A percentile compares a stretch with the other conserved stretches of the same genome.
Evolutionary conservation across 768 basidiomycete species (phyloP).

Genomic region (Trametes cinnabarina): DNA sequence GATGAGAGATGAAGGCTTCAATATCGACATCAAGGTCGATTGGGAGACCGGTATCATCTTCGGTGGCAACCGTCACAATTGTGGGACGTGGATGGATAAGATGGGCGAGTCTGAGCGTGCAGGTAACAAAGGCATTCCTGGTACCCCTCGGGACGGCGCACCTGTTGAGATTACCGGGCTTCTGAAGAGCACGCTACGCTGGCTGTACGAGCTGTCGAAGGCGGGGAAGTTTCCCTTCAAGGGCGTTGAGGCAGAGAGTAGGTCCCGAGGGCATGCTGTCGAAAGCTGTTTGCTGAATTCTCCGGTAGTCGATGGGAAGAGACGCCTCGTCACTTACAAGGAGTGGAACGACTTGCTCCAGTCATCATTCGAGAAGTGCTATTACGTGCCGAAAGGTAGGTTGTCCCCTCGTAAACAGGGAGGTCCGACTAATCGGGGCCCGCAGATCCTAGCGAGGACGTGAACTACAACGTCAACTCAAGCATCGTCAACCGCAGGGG

Average conservation of each 20-base stretch:
- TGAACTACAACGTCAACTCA: constrained; percentile 65
- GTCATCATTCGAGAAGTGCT: constrained; percentile 82
- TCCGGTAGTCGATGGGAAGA: constrained; percentile 62
- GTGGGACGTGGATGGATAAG: constrained; percentile 98
- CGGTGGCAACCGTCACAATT: constrained; percentile 84
- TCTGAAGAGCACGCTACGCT: constrained; percentile 87
- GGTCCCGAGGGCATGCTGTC: constrained; percentile 29
- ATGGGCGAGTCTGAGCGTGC: constrained; percentile 94
- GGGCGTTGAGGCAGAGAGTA: constrained; percentile 80
- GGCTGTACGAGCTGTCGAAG: constrained; percentile 70
- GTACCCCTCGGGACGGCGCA: constrained; percentile 93
- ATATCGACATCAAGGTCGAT: constrained; percentile 92
- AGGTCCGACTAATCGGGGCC: background rate
- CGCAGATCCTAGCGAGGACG: constrained; percentile 70
- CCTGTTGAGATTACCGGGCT: constrained; percentile 95
- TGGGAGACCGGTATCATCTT: constrained; percentile 90
- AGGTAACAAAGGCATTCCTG: constrained; percentile 93
- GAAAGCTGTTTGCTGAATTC: background rate
- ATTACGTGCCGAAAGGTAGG: constrained; percentile 83
- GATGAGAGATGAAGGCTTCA: constrained; percentile 90
- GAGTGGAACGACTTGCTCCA: constrained; percentile 89
- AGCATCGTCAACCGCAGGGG: constrained; percentile 82
- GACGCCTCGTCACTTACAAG: constrained; percentile 76
- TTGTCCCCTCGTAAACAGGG: background rate
- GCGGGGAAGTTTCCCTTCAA: constrained; percentile 82